A percentile compares a stretch with the other conserved stretches of the same genome.
phyloP scores from a whole-genome alignment of 148 eudicot genomes.

The Camellia lanceoleosa region DNA sequence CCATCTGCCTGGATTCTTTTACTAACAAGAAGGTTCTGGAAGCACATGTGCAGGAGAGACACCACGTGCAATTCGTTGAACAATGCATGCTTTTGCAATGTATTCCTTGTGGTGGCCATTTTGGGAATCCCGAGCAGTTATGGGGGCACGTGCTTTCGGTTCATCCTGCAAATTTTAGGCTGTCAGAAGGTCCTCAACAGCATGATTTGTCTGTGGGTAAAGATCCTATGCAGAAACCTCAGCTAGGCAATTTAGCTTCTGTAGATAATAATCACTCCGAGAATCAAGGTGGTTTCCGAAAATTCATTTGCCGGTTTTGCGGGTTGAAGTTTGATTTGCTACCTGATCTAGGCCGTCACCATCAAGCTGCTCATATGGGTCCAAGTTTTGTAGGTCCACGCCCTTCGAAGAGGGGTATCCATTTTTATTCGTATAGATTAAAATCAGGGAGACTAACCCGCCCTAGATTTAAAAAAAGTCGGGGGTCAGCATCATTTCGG shows the following conservation, averaged over 20 bases:
- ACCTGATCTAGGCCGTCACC: conserved; percentile 97
- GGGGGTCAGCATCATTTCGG: conserved; percentile 59
- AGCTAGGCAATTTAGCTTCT: conserved; percentile 21
- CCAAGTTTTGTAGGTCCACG: conserved; percentile 43
- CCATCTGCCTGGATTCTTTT: conserved; percentile 94
- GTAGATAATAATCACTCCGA: conserved; percentile 39
- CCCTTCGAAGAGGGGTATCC: conserved; percentile 61
- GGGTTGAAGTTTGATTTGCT: conserved; percentile 89
- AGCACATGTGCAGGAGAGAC: conserved; percentile 91
- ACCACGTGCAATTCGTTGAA: conserved; percentile 77
- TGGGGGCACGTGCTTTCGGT: conserved; percentile 85
- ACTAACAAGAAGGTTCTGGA: conserved; percentile 86
- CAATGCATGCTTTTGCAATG: conserved; percentile 95
- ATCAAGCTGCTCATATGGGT: conserved; percentile 98
- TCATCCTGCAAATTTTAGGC: conserved; percentile 63
- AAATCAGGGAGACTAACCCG: conserved; percentile 82
- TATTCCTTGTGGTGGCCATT: conserved; percentile 80
- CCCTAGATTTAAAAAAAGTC: conserved; percentile 71
- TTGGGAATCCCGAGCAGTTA: conserved; percentile 76
- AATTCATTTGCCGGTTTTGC: conserved; percentile 80
- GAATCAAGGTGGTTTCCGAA: conserved; percentile 41
- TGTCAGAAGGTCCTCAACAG: conserved; percentile 33
- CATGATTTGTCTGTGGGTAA: conserved; percentile 17
- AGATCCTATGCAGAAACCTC: conserved; percentile 32
- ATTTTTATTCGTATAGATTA: conserved; percentile 64